Conservation (phyloP, 148 eudicot genomes). For the Bassia scoparia region DNA sequence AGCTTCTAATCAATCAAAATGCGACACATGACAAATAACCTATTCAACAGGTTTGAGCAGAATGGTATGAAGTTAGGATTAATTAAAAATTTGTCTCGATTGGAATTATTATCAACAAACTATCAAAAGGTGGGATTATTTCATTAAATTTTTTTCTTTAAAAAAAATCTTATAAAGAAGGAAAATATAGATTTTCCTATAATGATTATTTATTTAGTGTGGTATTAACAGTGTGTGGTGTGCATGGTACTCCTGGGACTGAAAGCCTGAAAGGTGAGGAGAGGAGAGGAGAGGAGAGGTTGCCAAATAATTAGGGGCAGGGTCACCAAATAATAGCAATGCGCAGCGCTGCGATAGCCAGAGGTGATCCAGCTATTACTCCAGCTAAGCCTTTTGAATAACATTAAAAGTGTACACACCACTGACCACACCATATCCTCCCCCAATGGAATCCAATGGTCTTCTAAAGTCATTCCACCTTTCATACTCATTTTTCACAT, state of each 20-base stretch:
- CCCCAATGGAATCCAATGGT: constrained; percentile 23
- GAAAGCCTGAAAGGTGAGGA: neutral
- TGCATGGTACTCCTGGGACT: constrained; percentile 1
- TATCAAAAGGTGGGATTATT: no score
- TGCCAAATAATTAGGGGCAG: neutral
- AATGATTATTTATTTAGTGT: no score
- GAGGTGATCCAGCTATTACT: constrained; percentile 12
- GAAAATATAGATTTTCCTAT: no score
- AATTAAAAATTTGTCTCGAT: no score
- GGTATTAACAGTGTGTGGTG: no score
- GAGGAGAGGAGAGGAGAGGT: neutral
- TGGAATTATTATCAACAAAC: no score
- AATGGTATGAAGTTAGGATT: no score
- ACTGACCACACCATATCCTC: neutral
- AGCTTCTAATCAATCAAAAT: no score
- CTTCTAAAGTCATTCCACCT: neutral
- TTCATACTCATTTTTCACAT: neutral
- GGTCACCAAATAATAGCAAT: neutral
- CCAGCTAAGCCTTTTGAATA: constrained; percentile 9
- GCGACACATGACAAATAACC: no score
- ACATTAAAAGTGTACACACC: neutral
- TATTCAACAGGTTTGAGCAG: no score
- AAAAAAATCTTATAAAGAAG: no score
- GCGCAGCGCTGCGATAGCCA: neutral
- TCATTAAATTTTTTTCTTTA: no score